Evolutionary conservation across 331 rosid genomes (phyloP).

Genomic region (Quercus phellos): DNA sequence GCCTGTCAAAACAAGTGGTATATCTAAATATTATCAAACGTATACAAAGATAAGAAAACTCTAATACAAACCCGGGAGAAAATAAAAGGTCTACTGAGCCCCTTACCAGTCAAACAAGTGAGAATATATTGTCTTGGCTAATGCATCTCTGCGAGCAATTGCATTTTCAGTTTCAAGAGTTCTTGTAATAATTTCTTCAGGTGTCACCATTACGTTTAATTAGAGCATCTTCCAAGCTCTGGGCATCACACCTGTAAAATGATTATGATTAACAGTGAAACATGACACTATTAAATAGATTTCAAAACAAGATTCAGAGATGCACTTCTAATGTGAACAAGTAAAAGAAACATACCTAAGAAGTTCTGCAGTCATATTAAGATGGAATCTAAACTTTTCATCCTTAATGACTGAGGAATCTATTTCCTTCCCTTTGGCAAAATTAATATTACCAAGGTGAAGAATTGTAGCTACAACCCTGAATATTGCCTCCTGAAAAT

Average conservation of each 20-base stretch:
- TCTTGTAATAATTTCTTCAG: conserved; percentile 93
- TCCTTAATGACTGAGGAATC: conserved; percentile 90
- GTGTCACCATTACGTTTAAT: conserved; percentile 96
- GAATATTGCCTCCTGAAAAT: conserved; percentile 79
- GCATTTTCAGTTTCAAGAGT: conserved; percentile 95
- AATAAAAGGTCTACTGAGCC: not conserved
- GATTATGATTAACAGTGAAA: too few species aligned
- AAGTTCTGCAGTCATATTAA: conserved; percentile 74
- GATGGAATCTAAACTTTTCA: conserved; percentile 88
- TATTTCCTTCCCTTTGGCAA: conserved; percentile 84
- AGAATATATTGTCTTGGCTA: conserved; percentile 91
- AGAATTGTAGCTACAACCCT: conserved; percentile 88
- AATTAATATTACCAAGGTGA: conserved; percentile 92
- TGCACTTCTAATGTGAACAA: not conserved
- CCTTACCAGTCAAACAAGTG: conserved; percentile 92
- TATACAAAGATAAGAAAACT: too few species aligned
- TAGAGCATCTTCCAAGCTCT: conserved; percentile 91
- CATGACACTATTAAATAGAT: too few species aligned
- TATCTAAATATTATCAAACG: too few species aligned
- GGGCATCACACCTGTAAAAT: conserved; percentile 57
- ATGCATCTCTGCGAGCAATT: conserved; percentile 81
- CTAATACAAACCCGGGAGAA: too few species aligned
- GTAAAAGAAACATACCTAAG: conserved; percentile 46
- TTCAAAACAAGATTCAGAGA: too few species aligned
- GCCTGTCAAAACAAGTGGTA: conserved; percentile 41